These are phyloP conservation scores for Talaromyces wortmannii DNA, from an alignment of 495 filamentous ascomycete genomes.

Conservation along the genomic window DNA sequence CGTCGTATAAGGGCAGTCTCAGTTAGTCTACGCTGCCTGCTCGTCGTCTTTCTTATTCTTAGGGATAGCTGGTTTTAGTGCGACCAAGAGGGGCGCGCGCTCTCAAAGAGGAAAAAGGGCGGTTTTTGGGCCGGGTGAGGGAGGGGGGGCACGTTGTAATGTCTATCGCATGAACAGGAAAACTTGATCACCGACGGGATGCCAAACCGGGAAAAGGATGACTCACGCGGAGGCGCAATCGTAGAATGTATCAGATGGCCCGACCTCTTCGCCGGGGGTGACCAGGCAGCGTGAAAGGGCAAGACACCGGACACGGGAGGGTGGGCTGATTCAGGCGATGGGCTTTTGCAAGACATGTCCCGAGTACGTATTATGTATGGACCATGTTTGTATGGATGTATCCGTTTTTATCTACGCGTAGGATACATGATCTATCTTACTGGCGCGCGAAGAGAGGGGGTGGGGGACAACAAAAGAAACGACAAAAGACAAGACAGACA, in stretches of 20 bases:
- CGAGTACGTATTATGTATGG: too few species aligned
- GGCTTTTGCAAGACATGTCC: too few species aligned
- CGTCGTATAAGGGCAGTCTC: neutral
- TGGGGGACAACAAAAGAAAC: too few species aligned
- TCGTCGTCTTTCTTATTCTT: too few species aligned
- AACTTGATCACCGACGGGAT: slow-evolving; percentile 5
- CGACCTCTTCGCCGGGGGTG: neutral
- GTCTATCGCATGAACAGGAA: slow-evolving; percentile 21
- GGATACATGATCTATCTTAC: too few species aligned
- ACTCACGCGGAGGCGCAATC: slow-evolving; percentile 6
- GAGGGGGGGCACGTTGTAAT: slow-evolving; percentile 18
- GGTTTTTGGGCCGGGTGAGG: slow-evolving; percentile 6
- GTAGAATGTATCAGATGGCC: slow-evolving; percentile 39
- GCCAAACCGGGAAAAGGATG: slow-evolving; percentile 4
- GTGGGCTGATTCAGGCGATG: slow-evolving; percentile 1
- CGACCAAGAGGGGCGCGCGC: neutral
- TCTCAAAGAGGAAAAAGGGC: neutral
- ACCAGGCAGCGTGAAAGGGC: slow-evolving; percentile 6
- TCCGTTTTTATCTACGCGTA: too few species aligned
- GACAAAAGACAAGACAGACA: too few species aligned
- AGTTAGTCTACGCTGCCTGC: neutral
- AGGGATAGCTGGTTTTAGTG: neutral
- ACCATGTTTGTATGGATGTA: too few species aligned
- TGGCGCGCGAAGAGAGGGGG: too few species aligned
- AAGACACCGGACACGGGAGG: neutral